Base-by-base conservation (phyloP, 2,329 filamentous ascomycete genomes). In the Annulohypoxylon truncatum region DNA sequence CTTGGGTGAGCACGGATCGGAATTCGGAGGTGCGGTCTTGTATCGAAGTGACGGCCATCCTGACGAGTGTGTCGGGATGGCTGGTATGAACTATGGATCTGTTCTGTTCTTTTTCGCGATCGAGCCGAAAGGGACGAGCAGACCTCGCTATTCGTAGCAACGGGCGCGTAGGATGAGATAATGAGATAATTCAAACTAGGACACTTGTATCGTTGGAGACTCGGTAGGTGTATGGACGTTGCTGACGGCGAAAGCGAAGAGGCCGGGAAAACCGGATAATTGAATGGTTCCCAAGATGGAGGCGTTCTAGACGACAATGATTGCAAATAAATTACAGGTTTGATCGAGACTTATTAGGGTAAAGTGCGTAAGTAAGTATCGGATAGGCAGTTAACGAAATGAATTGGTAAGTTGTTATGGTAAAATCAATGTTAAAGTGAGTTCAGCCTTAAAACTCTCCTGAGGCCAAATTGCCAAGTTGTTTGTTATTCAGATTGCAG, bases 1-100 rank as follows among this genome's bases (percentile, higher is more conserved):
- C 92, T 78, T 97, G 93, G 47, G 88, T 85, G 68, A 98, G 88
- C 75, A 98, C 96, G 70, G 94, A 92, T 78, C 90, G 91, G 86
- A 99, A 99, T 85, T 99, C 96, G 77, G 89, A 87, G 62, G 96
- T 99, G 77, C 96, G 93, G 83, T 99, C 96, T 84, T 99, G 96
- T 79, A 98, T 97, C 54, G 94, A 95, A 66, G 85, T 78, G 76
- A 89, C 84, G 61, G 87, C 87, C 88, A 90, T 90, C 54, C 67
- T 77, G 77, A 69, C 62, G 60, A n/a, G 47, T 18, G 44, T 48
- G 67, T n/a, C 63, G 55, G 48, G 57, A 64, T 52, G 64, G 67
- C 60, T 64, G 24, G 10, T 59, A n/a, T 42, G 20, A 26, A 24
- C 2, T 46, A 28, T n/a, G n/a, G n/a, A n/a, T 53, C n/a, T 22